Base-by-base conservation (phyloP, 352 stramenopile species). In the Saprolegnia diclina region DNA sequence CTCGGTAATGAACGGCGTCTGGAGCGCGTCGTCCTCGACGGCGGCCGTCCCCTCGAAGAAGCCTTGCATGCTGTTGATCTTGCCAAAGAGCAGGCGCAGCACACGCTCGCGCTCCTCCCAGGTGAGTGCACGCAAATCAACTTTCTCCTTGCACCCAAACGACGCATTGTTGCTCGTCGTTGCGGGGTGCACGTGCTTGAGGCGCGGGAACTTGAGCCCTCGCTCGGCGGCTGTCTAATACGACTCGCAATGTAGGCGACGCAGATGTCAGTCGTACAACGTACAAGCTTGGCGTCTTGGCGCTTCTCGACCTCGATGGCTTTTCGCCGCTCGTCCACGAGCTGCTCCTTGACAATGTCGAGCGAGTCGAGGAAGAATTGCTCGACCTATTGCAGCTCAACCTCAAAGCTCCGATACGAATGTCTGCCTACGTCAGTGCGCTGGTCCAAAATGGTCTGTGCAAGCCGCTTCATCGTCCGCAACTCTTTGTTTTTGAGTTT, bases 401-500 rank as follows among this genome's bases (percentile, higher is more conserved):
- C 13, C n/a, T 6, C 35, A 54, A 29, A 29, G 2, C 2, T 5
- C 5, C 24, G 24, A 54, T 54, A 52, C 21, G 45, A 52, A 52
- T 54, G n/a, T 29, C n/a, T 54, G 2, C 53, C 35, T 26, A 82
- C 79, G 48, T 98, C 92, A 4, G 87, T 97, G 40, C 93, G 80
- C 73, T 98, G 94, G 54, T 91, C 82, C 44, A 98, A 75, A 53
- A 98, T 95, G 16, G 83, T 92, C 69, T 97, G 83, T 6, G 91
- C 83, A 16, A 98, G 85, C 40, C 81, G 80, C 29, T 90, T 79
- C 40, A 98, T 76, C 61, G 95, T 92, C 16, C 84, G 79, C 40
- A 98, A 75, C 81, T 98, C 94, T 64, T 94, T 92, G 76, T 98
- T 97, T 71, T 98, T 98, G 19, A 97, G 77, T 14, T 80, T 76